Percentiles rank a stretch among this genome's conserved stretches.
These are phyloP conservation scores for Colletotrichum scovillei DNA, from an alignment of 2,329 filamentous ascomycete species.

Conservation along the genomic window DNA sequence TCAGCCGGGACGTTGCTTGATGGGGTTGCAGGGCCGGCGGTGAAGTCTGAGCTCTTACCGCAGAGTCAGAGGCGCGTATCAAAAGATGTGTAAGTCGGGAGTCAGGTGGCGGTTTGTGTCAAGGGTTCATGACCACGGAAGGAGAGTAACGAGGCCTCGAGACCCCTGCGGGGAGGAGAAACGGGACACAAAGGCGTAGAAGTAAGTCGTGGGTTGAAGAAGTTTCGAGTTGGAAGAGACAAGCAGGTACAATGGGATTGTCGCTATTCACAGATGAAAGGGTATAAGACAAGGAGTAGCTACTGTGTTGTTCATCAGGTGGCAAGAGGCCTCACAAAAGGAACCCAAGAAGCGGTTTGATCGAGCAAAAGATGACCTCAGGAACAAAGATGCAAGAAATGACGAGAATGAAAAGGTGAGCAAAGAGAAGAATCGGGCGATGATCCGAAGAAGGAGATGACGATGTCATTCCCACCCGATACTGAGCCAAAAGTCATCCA, in stretches of 20 bases:
- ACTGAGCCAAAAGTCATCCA: constrained; percentile 8
- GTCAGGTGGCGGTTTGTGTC: constrained; percentile 13
- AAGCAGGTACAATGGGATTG: constrained; percentile 23
- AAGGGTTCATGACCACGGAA: not conserved
- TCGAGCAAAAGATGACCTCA: constrained; percentile 28
- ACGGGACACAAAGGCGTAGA: constrained; percentile 31
- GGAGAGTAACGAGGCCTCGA: not conserved
- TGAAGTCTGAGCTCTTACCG: not conserved
- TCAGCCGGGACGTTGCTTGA: not conserved
- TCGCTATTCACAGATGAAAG: constrained; percentile 19
- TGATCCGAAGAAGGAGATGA: constrained; percentile 30
- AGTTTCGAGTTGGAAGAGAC: constrained; percentile 12
- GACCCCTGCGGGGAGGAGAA: not conserved
- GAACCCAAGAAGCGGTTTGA: not conserved
- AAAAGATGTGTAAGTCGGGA: constrained; percentile 24
- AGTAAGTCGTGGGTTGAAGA: constrained; percentile 24
- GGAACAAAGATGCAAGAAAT: not conserved
- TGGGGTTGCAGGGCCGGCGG: constrained; percentile 3
- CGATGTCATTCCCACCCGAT: constrained; percentile 34
- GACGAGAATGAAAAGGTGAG: not conserved
- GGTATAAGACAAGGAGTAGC: constrained; percentile 9
- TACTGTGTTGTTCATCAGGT: constrained; percentile 1
- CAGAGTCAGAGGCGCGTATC: constrained; percentile 22
- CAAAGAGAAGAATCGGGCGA: constrained; percentile 18
- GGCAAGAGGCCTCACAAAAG: constrained; percentile 27